A percentile compares a stretch with the other conserved stretches of the same genome.
These are phyloP conservation scores for Mrakia gelida DNA, from an alignment of 768 basidiomycete genomes.

Conservation along the genomic window DNA sequence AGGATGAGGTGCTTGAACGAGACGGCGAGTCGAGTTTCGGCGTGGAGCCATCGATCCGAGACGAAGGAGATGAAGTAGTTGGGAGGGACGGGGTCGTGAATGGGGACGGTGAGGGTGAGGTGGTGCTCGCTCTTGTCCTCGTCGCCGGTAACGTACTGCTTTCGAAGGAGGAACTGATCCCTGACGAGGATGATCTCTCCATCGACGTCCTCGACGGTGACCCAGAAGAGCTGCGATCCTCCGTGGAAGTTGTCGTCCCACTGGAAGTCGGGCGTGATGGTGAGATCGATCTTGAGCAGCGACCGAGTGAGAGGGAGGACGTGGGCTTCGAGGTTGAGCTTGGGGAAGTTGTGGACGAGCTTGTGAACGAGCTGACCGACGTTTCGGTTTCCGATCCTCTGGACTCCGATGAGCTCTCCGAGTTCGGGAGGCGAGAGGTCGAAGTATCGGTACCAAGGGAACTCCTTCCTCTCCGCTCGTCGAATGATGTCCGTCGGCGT, in stretches of 20 bases:
- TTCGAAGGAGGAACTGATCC: slow-evolving; percentile 84
- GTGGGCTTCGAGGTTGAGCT: slow-evolving; percentile 86
- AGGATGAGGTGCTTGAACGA: slow-evolving; percentile 98
- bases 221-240: slow-evolving; percentile 79
- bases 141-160: slow-evolving; percentile 77
- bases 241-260: slow-evolving; percentile 97
- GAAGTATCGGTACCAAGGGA: slow-evolving; percentile 97
- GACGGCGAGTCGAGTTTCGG: slow-evolving; percentile 88
- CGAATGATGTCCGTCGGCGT: slow-evolving; percentile 57
- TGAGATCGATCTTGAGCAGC: slow-evolving; percentile 83
- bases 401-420: slow-evolving; percentile 88
- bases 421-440: slow-evolving; percentile 80
- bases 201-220: slow-evolving; percentile 93
- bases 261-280: slow-evolving; percentile 93
- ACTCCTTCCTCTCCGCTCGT: slow-evolving; percentile 96
- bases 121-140: slow-evolving; percentile 62
- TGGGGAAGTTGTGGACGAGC: slow-evolving; percentile 93
- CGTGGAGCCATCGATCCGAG: slow-evolving; percentile 92
- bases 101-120: slow-evolving; percentile 88
- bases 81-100: slow-evolving; percentile 95
- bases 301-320: slow-evolving; percentile 95
- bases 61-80: slow-evolving; percentile 96
- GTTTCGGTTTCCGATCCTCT: slow-evolving; percentile 50
- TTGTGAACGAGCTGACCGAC: slow-evolving; percentile 87
- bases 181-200: slow-evolving; percentile 95